Evolutionary conservation across 1,139 yeast species (phyloP).

Genomic region (Blastobotrys petasosporus): DNA sequence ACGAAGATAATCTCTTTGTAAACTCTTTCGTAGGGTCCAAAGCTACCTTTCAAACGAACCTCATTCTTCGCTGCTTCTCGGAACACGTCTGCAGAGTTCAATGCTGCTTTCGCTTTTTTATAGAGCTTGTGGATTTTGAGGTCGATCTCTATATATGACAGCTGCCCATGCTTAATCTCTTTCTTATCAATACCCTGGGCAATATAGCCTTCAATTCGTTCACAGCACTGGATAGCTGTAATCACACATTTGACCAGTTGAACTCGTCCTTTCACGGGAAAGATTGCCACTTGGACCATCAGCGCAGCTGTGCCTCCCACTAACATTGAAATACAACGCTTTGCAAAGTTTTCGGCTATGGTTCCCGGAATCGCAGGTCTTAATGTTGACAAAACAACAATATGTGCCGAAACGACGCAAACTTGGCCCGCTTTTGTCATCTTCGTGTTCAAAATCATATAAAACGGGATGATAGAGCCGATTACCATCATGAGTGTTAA

Average conservation of each 20-base stretch:
- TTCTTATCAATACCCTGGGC: slow-evolving; percentile 38
- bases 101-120: slow-evolving; percentile 37
- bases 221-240: slow-evolving; percentile 37
- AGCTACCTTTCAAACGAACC: slow-evolving; percentile 45
- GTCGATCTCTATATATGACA: slow-evolving; percentile 14
- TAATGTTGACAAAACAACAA: slow-evolving; percentile 41
- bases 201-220: slow-evolving; percentile 36
- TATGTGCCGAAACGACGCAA: slow-evolving; percentile 42
- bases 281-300: slow-evolving; percentile 40
- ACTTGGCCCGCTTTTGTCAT: slow-evolving; percentile 48
- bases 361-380: slow-evolving; percentile 40
- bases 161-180: slow-evolving; percentile 15
- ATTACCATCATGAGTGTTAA: slow-evolving; percentile 39
- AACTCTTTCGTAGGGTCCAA: slow-evolving; percentile 36
- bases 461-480: slow-evolving; percentile 43
- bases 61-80: slow-evolving; percentile 40
- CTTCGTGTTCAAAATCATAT: slow-evolving; percentile 40
- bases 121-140: slow-evolving; percentile 20
- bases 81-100: slow-evolving; percentile 39
- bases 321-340: slow-evolving; percentile 45
- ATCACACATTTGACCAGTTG: slow-evolving; percentile 40
- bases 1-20: slow-evolving; percentile 43
- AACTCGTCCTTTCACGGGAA: slow-evolving; percentile 45
- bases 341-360: slow-evolving; percentile 41
- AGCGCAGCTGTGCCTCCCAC: slow-evolving; percentile 46